Conservation (phyloP, 164 flowering plant species). For the Brasenia schreberi region DNA sequence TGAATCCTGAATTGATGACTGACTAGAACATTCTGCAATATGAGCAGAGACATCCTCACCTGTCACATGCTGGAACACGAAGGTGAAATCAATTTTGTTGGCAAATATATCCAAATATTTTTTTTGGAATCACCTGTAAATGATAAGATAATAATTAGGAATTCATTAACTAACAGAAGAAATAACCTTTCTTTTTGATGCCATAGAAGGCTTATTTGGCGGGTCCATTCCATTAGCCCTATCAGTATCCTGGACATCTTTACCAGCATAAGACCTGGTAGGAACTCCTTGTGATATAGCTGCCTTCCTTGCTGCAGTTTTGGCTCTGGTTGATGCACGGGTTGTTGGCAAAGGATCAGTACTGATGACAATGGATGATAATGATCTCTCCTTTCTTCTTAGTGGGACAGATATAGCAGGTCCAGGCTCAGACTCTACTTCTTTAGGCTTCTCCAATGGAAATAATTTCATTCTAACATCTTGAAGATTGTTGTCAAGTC, state of each 20-base stretch:
- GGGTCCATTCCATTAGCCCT: not conserved
- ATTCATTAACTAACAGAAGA: not conserved
- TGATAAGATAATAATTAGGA: not conserved
- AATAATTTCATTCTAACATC: conserved; percentile 9
- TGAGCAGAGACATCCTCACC: not conserved
- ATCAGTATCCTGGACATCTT: not conserved
- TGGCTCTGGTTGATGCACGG: not conserved
- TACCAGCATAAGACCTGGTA: conserved; percentile 2
- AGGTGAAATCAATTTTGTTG: conserved; percentile 2
- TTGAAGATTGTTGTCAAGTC: conserved; percentile 13
- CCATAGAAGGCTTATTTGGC: conserved; percentile 5
- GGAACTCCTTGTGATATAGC: not conserved
- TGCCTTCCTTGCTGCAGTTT: not conserved
- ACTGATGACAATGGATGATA: conserved; percentile 10
- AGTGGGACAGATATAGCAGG: not conserved
- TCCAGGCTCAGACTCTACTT: not conserved
- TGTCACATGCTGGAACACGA: conserved; percentile 5
- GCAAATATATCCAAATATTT: not conserved
- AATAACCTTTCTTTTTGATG: conserved; percentile 10
- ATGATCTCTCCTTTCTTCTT: conserved; percentile 8
- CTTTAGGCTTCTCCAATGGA: conserved; percentile 7
- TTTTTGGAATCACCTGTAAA: too few species aligned
- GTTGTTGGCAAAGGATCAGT: conserved; percentile 4
- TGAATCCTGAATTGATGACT: conserved; percentile 2
- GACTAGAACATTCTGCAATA: not conserved